Evolutionary conservation across 768 basidiomycete species (phyloP).

Genomic region (Lactarius indigo): DNA sequence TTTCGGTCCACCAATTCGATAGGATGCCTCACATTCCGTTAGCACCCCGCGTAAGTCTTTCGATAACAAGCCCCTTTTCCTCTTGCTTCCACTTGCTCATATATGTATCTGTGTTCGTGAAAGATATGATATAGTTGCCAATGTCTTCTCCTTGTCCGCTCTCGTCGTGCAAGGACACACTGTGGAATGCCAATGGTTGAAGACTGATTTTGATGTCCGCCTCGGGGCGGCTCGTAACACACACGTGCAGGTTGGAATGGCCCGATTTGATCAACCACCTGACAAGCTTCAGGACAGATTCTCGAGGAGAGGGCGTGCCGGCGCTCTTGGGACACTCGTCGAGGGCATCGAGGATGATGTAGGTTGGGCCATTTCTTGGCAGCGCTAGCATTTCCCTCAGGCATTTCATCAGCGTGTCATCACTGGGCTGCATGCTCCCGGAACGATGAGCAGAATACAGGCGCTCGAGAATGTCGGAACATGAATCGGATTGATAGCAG

Average conservation of each 20-base stretch:
- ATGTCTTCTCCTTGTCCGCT: neutral
- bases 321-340: neutral
- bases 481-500: neutral
- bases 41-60: no score
- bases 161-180: neutral
- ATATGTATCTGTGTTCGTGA: neutral
- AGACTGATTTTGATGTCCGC: neutral
- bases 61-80: no score
- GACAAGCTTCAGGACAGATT: neutral
- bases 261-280: neutral
- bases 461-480: neutral
- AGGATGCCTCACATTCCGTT: neutral
- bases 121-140: neutral
- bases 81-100: no score
- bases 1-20: neutral
- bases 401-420: neutral
- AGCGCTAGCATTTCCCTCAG: neutral
- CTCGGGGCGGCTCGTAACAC: neutral
- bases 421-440: neutral
- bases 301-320: neutral
- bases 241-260: neutral
- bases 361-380: neutral
- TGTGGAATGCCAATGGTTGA: neutral
- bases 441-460: neutral
- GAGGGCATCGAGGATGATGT: neutral